Conservation (phyloP, 345 rosid species). For the Dovyalis caffra region DNA sequence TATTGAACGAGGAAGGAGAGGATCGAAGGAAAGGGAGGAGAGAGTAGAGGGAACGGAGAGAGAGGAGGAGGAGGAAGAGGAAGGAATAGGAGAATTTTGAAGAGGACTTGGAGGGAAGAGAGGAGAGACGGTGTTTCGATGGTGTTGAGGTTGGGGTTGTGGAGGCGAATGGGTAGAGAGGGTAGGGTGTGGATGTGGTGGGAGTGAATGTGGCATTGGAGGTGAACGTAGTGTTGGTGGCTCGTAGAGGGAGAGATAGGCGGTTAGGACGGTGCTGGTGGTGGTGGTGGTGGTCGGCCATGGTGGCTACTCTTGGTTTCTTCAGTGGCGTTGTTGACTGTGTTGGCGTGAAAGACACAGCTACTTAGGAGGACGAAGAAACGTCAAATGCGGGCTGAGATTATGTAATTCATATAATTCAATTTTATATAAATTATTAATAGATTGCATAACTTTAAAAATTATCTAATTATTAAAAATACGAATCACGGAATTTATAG, state of each 20-base stretch:
- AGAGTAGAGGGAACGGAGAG: too few species aligned
- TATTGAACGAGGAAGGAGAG: slow-evolving; percentile 52
- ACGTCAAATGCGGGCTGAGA: too few species aligned
- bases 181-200: slow-evolving; percentile 36
- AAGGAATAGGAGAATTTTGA: slow-evolving; percentile 25
- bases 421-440: too few species aligned
- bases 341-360: too few species aligned
- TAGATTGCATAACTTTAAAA: too few species aligned
- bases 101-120: slow-evolving; percentile 25
- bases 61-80: slow-evolving; percentile 47
- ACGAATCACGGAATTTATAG: too few species aligned
- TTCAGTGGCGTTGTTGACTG: background rate
- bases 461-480: too few species aligned
- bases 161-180: slow-evolving; percentile 34
- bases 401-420: too few species aligned
- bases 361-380: too few species aligned
- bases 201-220: slow-evolving; percentile 12
- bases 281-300: slow-evolving; percentile 58
- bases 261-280: slow-evolving; percentile 73
- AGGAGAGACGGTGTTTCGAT: slow-evolving; percentile 52
- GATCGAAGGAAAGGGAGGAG: slow-evolving; percentile 60
- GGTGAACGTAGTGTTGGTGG: slow-evolving; percentile 13
- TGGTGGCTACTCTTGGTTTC: slow-evolving; percentile 9
- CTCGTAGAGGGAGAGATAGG: slow-evolving; percentile 54
- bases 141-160: slow-evolving; percentile 71